Conservation (phyloP, 2,329 filamentous ascomycete genomes). For the Seiridium cupressi region DNA sequence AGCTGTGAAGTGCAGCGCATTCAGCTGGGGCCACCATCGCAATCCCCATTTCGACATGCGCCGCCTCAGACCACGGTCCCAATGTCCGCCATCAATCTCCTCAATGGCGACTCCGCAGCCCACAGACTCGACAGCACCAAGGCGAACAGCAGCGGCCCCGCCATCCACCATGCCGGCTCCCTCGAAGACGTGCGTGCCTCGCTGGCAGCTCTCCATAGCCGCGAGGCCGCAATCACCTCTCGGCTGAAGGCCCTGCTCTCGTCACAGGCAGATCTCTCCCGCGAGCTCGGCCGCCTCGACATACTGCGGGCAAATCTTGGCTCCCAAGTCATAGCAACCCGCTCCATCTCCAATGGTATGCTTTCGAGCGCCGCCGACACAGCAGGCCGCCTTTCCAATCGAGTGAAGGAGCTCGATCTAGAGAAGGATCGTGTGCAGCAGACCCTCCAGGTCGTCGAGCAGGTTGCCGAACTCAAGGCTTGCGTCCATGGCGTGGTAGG, state of each 20-base stretch:
- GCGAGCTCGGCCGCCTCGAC: slow-evolving; percentile 84
- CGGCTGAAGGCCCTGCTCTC: slow-evolving; percentile 75
- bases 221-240: slow-evolving; percentile 71
- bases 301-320: slow-evolving; percentile 85
- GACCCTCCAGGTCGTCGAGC: slow-evolving; percentile 88
- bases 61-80: slow-evolving; percentile 24
- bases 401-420: slow-evolving; percentile 82
- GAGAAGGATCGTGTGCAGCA: slow-evolving; percentile 91
- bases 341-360: slow-evolving; percentile 86
- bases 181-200: slow-evolving; percentile 77
- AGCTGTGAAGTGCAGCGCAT: background rate
- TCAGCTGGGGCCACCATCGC: background rate
- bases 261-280: slow-evolving; percentile 82
- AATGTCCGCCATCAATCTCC: slow-evolving; percentile 32
- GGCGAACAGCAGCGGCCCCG: slow-evolving; percentile 24
- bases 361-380: slow-evolving; percentile 82
- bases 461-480: slow-evolving; percentile 94
- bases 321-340: slow-evolving; percentile 79
- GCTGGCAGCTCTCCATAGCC: slow-evolving; percentile 70
- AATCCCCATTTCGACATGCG: slow-evolving; percentile 23
- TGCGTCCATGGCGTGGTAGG: slow-evolving; percentile 93
- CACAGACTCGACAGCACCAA: slow-evolving; percentile 7
- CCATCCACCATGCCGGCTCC: slow-evolving; percentile 69
- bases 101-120: slow-evolving; percentile 30
- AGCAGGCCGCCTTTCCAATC: slow-evolving; percentile 78